These are phyloP conservation scores for Pseudonitzschia pungens DNA, from an alignment of 108 stramenopile species.

Conservation along the genomic window DNA sequence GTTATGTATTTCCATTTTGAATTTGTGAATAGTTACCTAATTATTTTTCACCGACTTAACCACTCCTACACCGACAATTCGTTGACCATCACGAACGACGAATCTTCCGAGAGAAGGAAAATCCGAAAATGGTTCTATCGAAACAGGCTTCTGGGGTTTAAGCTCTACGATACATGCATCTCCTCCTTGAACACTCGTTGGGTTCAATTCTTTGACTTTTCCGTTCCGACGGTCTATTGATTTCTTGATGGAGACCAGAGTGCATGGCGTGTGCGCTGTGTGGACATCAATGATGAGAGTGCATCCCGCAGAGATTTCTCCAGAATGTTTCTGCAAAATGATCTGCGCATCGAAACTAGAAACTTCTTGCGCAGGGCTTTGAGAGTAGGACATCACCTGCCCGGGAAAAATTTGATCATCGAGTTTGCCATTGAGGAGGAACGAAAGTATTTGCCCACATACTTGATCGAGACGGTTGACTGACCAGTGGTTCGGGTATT, in stretches of 20 bases:
- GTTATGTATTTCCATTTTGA: no score
- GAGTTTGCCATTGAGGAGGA: slow-evolving; percentile 65
- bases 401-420: slow-evolving; percentile 86
- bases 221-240: slow-evolving; percentile 93
- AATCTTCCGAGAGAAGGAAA: slow-evolving; percentile 95
- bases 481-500: no score
- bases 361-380: slow-evolving; percentile 54
- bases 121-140: slow-evolving; percentile 89
- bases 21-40: no score
- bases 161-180: slow-evolving; percentile 90
- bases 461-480: no score
- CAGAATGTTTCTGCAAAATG: slow-evolving; percentile 95
- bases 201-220: slow-evolving; percentile 83
- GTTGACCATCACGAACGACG: slow-evolving; percentile 88
- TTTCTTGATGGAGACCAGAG: slow-evolving; percentile 79
- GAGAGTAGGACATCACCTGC: slow-evolving; percentile 84
- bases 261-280: slow-evolving; percentile 94
- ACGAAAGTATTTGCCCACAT: slow-evolving; percentile 95
- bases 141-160: slow-evolving; percentile 88
- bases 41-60: slow-evolving; percentile 72
- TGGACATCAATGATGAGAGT: slow-evolving; percentile 93
- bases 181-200: slow-evolving; percentile 85
- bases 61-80: slow-evolving; percentile 92
- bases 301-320: slow-evolving; percentile 92
- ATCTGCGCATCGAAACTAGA: slow-evolving; percentile 86